Base-by-base conservation (phyloP, 2,329 filamentous ascomycete species). In the Cladorrhinum sp. region DNA sequence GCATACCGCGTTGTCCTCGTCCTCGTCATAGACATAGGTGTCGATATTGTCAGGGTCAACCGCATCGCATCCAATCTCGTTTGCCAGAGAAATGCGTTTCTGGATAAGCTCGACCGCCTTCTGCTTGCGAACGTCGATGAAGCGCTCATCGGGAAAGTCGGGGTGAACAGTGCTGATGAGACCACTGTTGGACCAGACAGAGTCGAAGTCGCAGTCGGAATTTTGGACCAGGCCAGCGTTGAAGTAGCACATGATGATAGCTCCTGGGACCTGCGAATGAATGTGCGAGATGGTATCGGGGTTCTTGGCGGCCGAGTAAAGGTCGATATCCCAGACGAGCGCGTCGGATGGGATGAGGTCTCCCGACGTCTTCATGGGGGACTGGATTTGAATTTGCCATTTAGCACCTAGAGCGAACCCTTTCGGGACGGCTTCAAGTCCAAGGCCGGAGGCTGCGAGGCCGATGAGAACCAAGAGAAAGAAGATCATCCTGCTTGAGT, bases 41-140 rank as follows among this genome's bases (percentile, higher is more conserved):
- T 65, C 63, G 39, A 65, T 63, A 36, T 65, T 65, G 59, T 65
- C 63, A 1, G 63, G 63, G 39, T 65, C 63, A 28, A 65, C 61
- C n/a, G 26, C 63, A 26, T 65, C 63, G 46, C 63, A 65, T 42
- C 63, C 63, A 16, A 62, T 21, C 21, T 56, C 16, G 21, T n/a
- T 21, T 20, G 63, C 63, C 14, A 63, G 53, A 3, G 61, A 58
- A 50, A 65, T 60, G 18, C 61, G 61, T 3, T 36, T 16, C 55
- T 63, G 61, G 30, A 65, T 53, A 23, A 58, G 58, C 46, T 65
- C 57, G 7, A 58, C 49, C 9, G 53, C 63, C 2, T 59, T 60
- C 36, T 59, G 57, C 58, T 62, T 63, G 36, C 58, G 61, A 51
- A 65, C 63, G 59, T 65, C 63, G 57, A 65, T 39, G 59, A 61